Evolutionary conservation across 805 yeast species (phyloP), one percentile per base, ranked within the genome.

Genomic region (Debaryomyces tyrocola): DNA sequence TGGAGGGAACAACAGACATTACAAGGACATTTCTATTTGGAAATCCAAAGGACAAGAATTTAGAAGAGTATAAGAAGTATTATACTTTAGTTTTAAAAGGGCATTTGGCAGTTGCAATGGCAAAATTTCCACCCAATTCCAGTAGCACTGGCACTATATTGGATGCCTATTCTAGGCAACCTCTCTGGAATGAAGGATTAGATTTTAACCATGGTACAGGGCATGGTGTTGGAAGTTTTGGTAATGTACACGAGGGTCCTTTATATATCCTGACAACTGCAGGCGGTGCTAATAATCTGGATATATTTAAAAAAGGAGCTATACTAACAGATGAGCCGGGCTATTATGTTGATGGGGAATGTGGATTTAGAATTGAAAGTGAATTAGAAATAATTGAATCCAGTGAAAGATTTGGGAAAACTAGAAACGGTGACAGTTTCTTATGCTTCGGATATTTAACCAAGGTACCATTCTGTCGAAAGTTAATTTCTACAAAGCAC

Each of bases 131-230:
- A 3, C 59, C 64, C 41, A 75, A 75, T 34, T 82, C 79, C 44
- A 85, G 85, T 4, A 79, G 88, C 1, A 79, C 86, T 8, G 96
- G 97, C 0, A 77, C 79, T 45, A 78, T 81, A 58, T 79, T 94
- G 29, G 99, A 94, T 60, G 72, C 82, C 0, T 73, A 90, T 43
- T 96, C 97, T 0, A 77, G 99, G 52, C 90, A 85, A 64, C 84
- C 80, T 43, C 69, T 94, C 49, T 87, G 95, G 90, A 73, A 80
- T 34, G 75, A 82, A 43, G 98, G 98, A 0, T 71, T 89, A 41
- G 94, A 88, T 62, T 94, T 87, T 63, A 80, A 84, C 52, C 99
- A 94, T 66, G 98, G 99, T 8, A 90, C 98, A 0, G 97, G 98
- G 1, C 99, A 94, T 66, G 99, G 99, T 4, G 87, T 94, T n/a